Percentiles rank a stretch among this genome's conserved stretches.
Evolutionary conservation across 495 filamentous ascomycete genomes (phyloP).

Genomic region (Penicillium longicatenatum): DNA sequence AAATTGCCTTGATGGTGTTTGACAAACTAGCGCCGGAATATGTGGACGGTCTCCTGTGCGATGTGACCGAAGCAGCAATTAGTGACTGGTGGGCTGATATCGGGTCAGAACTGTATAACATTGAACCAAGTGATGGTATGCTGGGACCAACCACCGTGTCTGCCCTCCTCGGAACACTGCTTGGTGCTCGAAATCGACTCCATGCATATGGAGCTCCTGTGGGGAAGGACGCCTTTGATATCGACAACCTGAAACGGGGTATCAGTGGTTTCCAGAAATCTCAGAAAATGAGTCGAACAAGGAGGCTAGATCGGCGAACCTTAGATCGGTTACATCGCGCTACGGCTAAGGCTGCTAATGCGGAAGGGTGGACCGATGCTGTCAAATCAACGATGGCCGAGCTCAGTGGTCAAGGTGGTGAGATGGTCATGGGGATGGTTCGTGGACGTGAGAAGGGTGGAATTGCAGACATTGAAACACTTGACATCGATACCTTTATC

Average conservation of each 20-base stretch:
- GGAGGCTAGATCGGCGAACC: constrained; percentile 80
- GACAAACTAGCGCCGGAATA: constrained; percentile 86
- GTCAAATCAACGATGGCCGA: constrained; percentile 95
- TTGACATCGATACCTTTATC: constrained; percentile 83
- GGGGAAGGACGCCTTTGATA: constrained; percentile 89
- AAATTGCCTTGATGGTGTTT: constrained; percentile 85
- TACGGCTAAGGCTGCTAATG: constrained; percentile 85
- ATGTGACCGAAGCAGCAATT: constrained; percentile 87
- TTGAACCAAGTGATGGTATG: constrained; percentile 89
- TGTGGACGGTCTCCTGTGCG: constrained; percentile 89
- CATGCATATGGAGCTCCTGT: constrained; percentile 81
- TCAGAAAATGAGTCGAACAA: constrained; percentile 74
- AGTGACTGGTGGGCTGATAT: constrained; percentile 97
- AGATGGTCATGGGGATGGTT: constrained; percentile 92
- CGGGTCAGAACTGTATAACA: constrained; percentile 83
- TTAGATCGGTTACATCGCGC: constrained; percentile 75
- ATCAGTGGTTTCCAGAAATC: constrained; percentile 88
- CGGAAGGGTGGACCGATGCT: constrained; percentile 80
- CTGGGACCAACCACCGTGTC: constrained; percentile 91
- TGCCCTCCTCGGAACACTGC: constrained; percentile 80
- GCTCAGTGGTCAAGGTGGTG: constrained; percentile 90
- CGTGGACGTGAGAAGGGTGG: constrained; percentile 84
- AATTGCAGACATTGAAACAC: constrained; percentile 88
- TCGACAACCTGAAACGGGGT: constrained; percentile 75
- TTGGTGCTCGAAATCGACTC: constrained; percentile 87